Evolutionary conservation across 1,284 basidiomycete species (phyloP).

Genomic region (Paramarasmius palmivorus): DNA sequence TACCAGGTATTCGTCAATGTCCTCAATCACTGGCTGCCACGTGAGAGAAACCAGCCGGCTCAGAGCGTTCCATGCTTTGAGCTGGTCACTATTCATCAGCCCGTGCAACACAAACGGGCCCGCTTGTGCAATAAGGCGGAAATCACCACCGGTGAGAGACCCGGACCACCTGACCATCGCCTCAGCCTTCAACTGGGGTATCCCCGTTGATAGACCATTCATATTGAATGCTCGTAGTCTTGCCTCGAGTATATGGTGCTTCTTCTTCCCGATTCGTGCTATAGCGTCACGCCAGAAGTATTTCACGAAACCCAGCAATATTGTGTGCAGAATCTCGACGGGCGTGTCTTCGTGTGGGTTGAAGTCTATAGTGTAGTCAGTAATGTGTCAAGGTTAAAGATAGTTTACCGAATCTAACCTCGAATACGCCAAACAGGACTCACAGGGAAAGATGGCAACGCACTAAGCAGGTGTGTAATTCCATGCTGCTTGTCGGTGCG

Average conservation of each 20-base stretch:
- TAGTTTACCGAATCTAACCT: no score
- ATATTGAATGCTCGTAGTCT: conserved; percentile 18
- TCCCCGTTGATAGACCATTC: conserved; percentile 18
- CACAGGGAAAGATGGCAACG: no score
- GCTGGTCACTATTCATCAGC: conserved; percentile 15
- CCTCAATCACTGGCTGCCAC: conserved; percentile 24
- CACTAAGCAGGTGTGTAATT: no score
- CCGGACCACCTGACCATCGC: no score
- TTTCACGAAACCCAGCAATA: conserved; percentile 35
- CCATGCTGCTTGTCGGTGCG: no score
- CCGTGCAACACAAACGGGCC: conserved; percentile 21
- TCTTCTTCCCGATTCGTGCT: conserved; percentile 5
- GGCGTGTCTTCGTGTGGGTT: conserved; percentile 34
- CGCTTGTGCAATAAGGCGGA: conserved; percentile 26
- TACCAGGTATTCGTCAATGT: conserved; percentile 18
- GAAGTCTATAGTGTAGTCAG: conserved; percentile 23
- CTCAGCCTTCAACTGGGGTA: no score
- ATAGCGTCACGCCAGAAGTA: conserved; percentile 29
- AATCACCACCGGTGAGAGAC: conserved; percentile 31
- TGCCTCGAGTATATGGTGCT: conserved; percentile 7
- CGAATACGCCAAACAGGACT: no score
- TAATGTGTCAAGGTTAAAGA: no score
- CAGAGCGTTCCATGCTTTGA: conserved; percentile 17
- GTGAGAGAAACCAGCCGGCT: conserved; percentile 18
- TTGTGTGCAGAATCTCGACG: conserved; percentile 36